Percentiles rank a stretch among this genome's conserved stretches.
phyloP scores from a whole-genome alignment of 768 basidiomycete genomes.

The Terana coerulea region DNA sequence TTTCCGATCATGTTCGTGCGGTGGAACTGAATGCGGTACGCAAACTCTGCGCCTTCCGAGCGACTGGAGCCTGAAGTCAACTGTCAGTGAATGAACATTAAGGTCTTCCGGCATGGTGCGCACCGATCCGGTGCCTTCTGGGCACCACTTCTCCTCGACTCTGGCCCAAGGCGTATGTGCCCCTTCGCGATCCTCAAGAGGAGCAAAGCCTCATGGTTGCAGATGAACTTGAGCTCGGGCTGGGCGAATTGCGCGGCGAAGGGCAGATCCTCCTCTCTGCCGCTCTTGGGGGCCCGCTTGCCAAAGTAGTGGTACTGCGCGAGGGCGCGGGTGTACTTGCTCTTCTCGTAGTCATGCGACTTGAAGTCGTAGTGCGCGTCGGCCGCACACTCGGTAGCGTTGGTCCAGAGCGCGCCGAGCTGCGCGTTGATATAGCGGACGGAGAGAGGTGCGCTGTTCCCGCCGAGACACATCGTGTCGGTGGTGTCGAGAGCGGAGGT shows the following conservation, averaged over 20 bases:
- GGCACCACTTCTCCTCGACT: too few relatives aligned
- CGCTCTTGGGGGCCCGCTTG: neutral
- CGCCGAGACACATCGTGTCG: constrained; percentile 23
- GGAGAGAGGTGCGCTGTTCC: constrained; percentile 21
- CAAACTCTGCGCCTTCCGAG: constrained; percentile 10
- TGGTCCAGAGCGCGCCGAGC: constrained; percentile 19
- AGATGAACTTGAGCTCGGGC: constrained; percentile 26
- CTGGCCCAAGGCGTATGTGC: constrained; percentile 18
- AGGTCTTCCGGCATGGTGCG: too few relatives aligned
- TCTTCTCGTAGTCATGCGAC: constrained; percentile 13
- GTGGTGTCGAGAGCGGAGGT: too few relatives aligned
- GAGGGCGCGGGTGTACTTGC: constrained; percentile 9
- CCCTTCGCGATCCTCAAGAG: constrained; percentile 19
- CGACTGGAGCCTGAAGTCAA: too few relatives aligned
- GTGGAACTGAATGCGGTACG: constrained; percentile 18
- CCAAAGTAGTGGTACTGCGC: constrained; percentile 11
- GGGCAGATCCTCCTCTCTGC: neutral
- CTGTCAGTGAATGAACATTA: too few relatives aligned
- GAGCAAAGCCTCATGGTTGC: constrained; percentile 27
- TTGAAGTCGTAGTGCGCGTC: constrained; percentile 8
- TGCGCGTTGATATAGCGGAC: constrained; percentile 23
- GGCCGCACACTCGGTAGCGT: constrained; percentile 16
- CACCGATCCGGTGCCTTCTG: too few relatives aligned
- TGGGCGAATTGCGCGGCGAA: constrained; percentile 15
- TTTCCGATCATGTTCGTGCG: constrained; percentile 2